Evolutionary conservation across 805 yeast species (phyloP).

Genomic region (Teunomyces funiuensis): DNA sequence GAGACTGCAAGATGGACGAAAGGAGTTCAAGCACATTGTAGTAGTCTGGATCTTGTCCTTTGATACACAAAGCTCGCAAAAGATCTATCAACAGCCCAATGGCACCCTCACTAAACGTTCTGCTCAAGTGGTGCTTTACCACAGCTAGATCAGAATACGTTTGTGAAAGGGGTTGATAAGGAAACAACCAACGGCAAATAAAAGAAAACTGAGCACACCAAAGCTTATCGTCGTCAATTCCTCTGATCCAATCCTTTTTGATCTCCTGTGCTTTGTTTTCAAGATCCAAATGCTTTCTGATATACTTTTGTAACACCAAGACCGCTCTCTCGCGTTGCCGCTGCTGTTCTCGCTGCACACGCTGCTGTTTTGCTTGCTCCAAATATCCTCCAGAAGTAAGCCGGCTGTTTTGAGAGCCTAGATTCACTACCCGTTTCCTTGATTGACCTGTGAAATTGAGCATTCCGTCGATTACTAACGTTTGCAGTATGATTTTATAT

Average conservation of each 20-base stretch:
- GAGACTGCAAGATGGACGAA: constrained; percentile 8
- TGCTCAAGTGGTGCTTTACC: not conserved
- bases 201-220: constrained; percentile 1
- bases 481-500: not conserved
- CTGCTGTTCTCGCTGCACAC: constrained; percentile 61
- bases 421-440: constrained; percentile 61
- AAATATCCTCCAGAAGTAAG: constrained; percentile 45
- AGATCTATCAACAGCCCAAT: not conserved
- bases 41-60: not conserved
- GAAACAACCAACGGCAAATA: not conserved
- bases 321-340: constrained; percentile 53
- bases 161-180: not conserved
- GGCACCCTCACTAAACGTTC: not conserved
- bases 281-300: constrained; percentile 41
- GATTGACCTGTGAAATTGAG: constrained; percentile 68
- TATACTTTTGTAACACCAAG: constrained; percentile 46
- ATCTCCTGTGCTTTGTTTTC: constrained; percentile 18
- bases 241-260: constrained; percentile 1
- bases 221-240: too few relatives aligned
- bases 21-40: not conserved
- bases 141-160: not conserved
- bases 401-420: constrained; percentile 46
- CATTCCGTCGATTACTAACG: constrained; percentile 20
- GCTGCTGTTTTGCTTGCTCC: constrained; percentile 63
- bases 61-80: not conserved